phyloP scores from a whole-genome alignment of 345 rosid genomes.

The Arabidopsis thaliana region DNA sequence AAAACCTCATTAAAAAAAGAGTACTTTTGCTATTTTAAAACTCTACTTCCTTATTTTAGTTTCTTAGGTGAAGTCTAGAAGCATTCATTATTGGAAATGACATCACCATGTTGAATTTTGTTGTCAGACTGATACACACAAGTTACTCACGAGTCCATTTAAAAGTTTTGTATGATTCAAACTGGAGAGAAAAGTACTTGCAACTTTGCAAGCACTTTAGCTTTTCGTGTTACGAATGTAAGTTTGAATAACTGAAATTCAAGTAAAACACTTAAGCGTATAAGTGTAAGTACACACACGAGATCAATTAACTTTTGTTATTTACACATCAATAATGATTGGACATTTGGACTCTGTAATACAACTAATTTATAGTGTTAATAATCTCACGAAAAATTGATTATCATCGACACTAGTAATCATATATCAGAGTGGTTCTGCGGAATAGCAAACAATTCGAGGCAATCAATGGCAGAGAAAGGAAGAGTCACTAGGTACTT shows the following conservation, averaged over 20 bases:
- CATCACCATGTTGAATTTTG: constrained; percentile 35
- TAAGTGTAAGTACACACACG: background rate
- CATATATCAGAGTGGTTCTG: background rate
- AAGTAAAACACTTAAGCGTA: background rate
- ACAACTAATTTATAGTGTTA: background rate
- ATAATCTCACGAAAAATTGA: background rate
- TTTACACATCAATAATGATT: background rate
- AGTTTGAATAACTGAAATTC: background rate
- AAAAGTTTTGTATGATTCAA: background rate
- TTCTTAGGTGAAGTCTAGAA: constrained; percentile 18
- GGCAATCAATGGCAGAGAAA: background rate
- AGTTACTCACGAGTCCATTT: background rate
- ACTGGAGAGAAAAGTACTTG: background rate
- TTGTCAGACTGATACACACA: background rate
- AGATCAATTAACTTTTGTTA: background rate
- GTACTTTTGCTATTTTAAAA: constrained; percentile 1
- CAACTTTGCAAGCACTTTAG: background rate
- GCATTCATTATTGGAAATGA: constrained; percentile 28
- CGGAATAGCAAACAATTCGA: constrained; percentile 18
- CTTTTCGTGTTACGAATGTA: background rate
- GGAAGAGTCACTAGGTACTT: constrained; percentile 18
- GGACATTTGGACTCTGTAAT: background rate
- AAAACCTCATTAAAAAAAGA: constrained; percentile 15
- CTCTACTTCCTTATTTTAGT: background rate
- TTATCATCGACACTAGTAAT: background rate